These are phyloP conservation scores for Anastatica hierochuntica DNA, from an alignment of 345 rosid genomes.

Conservation along the genomic window DNA sequence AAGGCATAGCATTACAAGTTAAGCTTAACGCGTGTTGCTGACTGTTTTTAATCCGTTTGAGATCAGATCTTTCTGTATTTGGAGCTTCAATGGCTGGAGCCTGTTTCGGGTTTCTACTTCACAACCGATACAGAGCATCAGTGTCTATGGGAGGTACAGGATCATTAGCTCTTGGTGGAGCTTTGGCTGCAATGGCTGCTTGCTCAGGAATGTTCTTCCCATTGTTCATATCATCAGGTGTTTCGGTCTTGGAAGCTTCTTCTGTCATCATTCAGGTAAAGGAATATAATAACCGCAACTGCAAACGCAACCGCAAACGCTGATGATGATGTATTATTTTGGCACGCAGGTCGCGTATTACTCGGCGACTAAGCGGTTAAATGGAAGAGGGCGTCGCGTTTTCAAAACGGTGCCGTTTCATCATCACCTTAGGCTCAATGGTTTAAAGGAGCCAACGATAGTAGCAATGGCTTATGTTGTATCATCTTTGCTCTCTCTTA, in stretches of 20 bases:
- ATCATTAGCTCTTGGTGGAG: constrained; percentile 84
- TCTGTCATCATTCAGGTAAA: constrained; percentile 62
- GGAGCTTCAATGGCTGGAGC: constrained; percentile 98
- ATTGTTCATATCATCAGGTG: constrained; percentile 66
- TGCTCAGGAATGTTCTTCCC: constrained; percentile 93
- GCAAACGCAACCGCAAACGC: neutral
- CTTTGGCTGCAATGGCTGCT: constrained; percentile 93
- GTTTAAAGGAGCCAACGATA: constrained; percentile 19
- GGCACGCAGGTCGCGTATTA: constrained; percentile 16
- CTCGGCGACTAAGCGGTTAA: constrained; percentile 14
- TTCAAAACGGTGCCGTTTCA: constrained; percentile 27
- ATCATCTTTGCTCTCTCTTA: constrained; percentile 24
- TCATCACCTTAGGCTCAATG: constrained; percentile 23
- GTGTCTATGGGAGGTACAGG: constrained; percentile 80
- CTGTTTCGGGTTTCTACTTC: constrained; percentile 81
- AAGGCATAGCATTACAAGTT: neutral
- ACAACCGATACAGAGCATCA: constrained; percentile 75
- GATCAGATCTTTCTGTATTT: constrained; percentile 68
- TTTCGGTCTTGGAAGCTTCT: constrained; percentile 55
- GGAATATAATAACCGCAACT: neutral
- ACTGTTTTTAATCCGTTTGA: neutral
- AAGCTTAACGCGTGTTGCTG: neutral
- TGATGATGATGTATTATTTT: neutral
- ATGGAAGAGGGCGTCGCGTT: constrained; percentile 19
- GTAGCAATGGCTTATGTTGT: constrained; percentile 25